Evolutionary conservation across 192 early-diverging fungal species (phyloP).

Genomic region (Linnemannia zychae): DNA sequence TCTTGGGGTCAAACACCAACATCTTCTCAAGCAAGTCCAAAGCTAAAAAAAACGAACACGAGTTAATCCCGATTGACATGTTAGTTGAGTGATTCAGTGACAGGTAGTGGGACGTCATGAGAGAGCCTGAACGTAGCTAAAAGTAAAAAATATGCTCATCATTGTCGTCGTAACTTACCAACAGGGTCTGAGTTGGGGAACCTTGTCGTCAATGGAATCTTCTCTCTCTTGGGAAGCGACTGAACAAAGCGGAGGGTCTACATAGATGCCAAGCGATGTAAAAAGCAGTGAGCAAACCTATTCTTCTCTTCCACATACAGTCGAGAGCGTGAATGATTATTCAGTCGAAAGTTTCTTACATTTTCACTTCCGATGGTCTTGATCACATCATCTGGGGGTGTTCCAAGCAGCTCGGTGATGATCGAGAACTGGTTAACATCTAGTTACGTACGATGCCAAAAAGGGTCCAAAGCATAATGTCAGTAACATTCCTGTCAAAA

Average conservation of each 20-base stretch:
- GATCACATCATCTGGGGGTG: conserved; percentile 93
- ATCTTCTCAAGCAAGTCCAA: conserved; percentile 91
- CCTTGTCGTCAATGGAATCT: conserved; percentile 83
- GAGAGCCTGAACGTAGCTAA: background rate
- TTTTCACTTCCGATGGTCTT: conserved; percentile 94
- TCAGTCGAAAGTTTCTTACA: conserved; percentile 54
- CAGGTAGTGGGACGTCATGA: too few relatives aligned
- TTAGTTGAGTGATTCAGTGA: background rate
- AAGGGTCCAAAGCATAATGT: background rate
- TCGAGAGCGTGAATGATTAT: background rate
- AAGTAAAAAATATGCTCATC: background rate
- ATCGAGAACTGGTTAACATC: conserved; percentile 97
- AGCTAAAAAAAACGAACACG: conserved; percentile 54
- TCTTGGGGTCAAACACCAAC: conserved; percentile 94
- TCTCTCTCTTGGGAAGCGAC: conserved; percentile 84
- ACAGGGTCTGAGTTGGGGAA: conserved; percentile 85
- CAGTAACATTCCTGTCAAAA: conserved; percentile 2
- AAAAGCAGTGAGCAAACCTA: background rate
- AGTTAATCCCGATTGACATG: background rate
- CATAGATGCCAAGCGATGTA: background rate
- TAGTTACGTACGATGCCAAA: conserved; percentile 26
- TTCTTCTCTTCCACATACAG: background rate
- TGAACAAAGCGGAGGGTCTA: conserved; percentile 93
- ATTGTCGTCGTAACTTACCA: conserved; percentile 47
- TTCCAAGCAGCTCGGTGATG: conserved; percentile 93